phyloP scores from a whole-genome alignment of 2,329 filamentous ascomycete species.

The Cercospora sesami region DNA sequence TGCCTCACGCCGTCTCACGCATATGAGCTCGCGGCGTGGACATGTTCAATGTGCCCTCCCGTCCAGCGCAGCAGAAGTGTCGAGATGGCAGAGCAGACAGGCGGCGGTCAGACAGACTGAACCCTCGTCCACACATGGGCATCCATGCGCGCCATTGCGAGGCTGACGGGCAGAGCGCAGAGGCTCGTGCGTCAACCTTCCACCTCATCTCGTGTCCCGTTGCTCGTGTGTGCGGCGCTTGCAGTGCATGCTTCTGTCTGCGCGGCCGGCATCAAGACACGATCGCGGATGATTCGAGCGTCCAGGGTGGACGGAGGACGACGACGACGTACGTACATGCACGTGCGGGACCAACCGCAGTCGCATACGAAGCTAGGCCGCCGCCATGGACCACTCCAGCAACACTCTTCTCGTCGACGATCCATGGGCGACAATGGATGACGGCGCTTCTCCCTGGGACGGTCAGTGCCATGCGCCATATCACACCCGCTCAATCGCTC shows the following conservation, averaged over 20 bases:
- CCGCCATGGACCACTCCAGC: slow-evolving; percentile 8
- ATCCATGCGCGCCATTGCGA: slow-evolving; percentile 3
- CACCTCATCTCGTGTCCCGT: not conserved
- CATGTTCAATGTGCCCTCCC: not conserved
- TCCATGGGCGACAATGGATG: slow-evolving; percentile 36
- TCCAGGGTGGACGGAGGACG: not conserved
- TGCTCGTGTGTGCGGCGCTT: not conserved
- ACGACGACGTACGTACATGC: not conserved
- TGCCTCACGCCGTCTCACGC: not conserved
- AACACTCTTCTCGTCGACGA: slow-evolving; percentile 16
- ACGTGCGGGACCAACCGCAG: slow-evolving; percentile 1
- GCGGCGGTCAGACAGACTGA: not conserved
- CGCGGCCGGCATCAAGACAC: not conserved
- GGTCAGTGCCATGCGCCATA: slow-evolving; percentile 26
- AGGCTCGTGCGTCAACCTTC: not conserved
- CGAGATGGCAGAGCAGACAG: not conserved
- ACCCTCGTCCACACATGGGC: not conserved
- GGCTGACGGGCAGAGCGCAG: not conserved
- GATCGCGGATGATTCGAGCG: not conserved
- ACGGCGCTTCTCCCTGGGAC: slow-evolving; percentile 38
- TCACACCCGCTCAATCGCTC: not conserved
- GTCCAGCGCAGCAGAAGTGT: not conserved
- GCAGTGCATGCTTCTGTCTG: not conserved
- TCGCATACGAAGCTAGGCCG: not conserved
- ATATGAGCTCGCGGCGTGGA: not conserved